Evolutionary conservation across 140 eudicot species (phyloP), one percentile per base, ranked within the genome.

Genomic region (Flaveria floridana): DNA sequence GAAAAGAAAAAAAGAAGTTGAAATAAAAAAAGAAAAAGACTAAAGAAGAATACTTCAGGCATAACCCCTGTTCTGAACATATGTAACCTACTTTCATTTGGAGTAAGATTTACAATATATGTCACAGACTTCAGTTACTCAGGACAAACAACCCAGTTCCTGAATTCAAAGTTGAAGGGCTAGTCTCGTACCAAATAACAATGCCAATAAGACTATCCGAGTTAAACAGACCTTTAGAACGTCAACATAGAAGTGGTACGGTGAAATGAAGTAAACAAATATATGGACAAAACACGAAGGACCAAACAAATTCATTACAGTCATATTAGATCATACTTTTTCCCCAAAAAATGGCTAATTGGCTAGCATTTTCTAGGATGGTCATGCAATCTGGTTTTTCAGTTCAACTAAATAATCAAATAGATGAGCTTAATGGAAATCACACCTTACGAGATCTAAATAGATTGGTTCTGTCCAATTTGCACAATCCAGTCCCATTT

Each of bases 401-500:
- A 57, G 26, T 15, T 25, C 53, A 56, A 11, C 26, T 28, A 11
- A 51, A 46, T 2, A 61, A 65, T 69, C 21, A 69, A 21, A 52
- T 10, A 65, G 3, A n/a, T n/a, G 30, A 71, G 28, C 9, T 19
- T 23, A 30, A 68, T 19, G 47, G 52, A 79, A 68, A 77, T 10
- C 86, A 53, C 56, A 93, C 98, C 97, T 93, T 72, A 76, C 53
- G 64, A 93, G 98, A 72, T 93, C 98, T 9, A 83, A 28, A 70
- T 93, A 93, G 75, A 93, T 84, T n/a, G 98, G 98, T 74, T 93
- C 86, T 3, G 89, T 86, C 98, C 98, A 93, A 72, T 94, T 78
- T 61, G 99, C 99, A 76, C 99, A 94, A 84, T 94, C 99, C 83
- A 94, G 78, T 42, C 99, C 97, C 82, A 94, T 83, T 87, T 90